Percentiles rank a stretch among this genome's conserved stretches.
These are phyloP conservation scores for Iberis amara DNA, from an alignment of 441 rosid species.

Conservation along the genomic window DNA sequence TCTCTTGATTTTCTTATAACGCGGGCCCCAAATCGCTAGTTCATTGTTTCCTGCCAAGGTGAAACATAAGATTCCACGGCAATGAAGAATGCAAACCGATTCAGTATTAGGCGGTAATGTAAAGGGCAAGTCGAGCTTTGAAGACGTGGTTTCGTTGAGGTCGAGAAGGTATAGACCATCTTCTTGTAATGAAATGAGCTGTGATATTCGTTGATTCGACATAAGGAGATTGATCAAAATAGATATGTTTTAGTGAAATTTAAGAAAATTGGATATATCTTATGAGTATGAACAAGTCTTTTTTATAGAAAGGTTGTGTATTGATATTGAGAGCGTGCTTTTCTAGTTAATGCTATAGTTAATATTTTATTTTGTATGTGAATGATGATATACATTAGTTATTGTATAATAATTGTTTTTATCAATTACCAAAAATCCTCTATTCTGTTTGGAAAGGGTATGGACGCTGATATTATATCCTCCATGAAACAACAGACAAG, in stretches of 20 bases:
- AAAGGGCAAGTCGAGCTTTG: constrained; percentile 11
- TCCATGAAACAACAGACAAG: too few species aligned
- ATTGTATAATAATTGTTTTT: too few species aligned
- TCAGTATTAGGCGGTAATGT: constrained; percentile 10
- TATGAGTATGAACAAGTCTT: neutral
- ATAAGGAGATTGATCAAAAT: neutral
- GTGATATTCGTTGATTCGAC: constrained; percentile 12
- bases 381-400: too few species aligned
- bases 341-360: neutral
- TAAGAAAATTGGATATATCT: neutral
- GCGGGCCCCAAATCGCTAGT: constrained; percentile 2
- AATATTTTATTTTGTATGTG: too few species aligned
- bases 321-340: neutral
- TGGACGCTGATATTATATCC: too few species aligned
- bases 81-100: constrained; percentile 17
- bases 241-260: neutral
- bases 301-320: neutral
- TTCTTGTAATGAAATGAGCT: constrained; percentile 14
- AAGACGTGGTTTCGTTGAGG: neutral
- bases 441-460: too few species aligned
- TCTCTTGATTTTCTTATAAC: neutral
- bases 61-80: constrained; percentile 16
- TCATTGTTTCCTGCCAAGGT: constrained; percentile 12
- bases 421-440: too few species aligned
- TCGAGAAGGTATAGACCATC: constrained; percentile 21